Evolutionary conservation across 2,329 filamentous ascomycete species (phyloP).

Genomic region (Chrysoporthe austroafricana): DNA sequence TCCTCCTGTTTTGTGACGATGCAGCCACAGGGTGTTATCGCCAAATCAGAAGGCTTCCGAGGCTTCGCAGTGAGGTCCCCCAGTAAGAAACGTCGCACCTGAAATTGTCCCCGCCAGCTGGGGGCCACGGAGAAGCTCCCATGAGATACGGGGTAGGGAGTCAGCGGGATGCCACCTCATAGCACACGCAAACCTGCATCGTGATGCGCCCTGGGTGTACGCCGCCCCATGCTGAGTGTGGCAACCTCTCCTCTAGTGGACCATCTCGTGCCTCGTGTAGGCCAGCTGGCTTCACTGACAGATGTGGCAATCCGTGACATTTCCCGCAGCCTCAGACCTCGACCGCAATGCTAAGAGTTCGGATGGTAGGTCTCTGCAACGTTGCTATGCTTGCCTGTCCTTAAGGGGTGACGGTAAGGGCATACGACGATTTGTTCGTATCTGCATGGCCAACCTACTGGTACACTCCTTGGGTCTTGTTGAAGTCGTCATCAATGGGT

Average conservation of each 20-base stretch:
- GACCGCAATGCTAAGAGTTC: background rate
- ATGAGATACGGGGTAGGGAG: background rate
- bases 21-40: constrained; percentile 3
- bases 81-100: background rate
- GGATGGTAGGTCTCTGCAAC: background rate
- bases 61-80: background rate
- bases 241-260: background rate
- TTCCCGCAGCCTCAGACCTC: background rate
- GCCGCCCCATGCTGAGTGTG: background rate
- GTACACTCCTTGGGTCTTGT: background rate
- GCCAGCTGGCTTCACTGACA: background rate
- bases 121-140: background rate
- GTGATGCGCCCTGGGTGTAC: background rate
- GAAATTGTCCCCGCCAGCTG: background rate
- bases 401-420: background rate
- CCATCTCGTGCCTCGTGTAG: background rate
- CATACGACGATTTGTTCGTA: background rate
- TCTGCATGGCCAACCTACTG: background rate
- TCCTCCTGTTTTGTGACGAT: constrained; percentile 14
- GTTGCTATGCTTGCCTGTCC: background rate
- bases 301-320: background rate
- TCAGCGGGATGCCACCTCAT: background rate
- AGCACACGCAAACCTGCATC: background rate
- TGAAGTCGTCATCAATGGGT: background rate
- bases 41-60: background rate